Evolutionary conservation across 2,329 filamentous ascomycete species (phyloP), one percentile per base, ranked within the genome.

Genomic region (Immersiporthe knoxdaviesiana): DNA sequence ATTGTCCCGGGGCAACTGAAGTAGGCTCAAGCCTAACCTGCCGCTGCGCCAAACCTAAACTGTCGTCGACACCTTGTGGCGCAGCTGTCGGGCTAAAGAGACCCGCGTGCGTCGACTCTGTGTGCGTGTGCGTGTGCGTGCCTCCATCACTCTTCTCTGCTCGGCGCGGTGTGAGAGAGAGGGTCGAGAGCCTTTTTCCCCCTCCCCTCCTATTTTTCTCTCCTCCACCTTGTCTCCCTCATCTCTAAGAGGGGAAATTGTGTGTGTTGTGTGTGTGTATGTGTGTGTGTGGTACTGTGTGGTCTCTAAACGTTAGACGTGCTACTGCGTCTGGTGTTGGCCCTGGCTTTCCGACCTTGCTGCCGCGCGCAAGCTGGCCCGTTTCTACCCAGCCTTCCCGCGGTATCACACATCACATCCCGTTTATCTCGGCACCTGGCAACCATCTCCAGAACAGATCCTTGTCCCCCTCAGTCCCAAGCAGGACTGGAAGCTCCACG

Each of bases 1-100:
- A 52, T 52, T n/a, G n/a, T 5, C n/a, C 66, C 35, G 56, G 58
- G 60, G 63, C n/a, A 35, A 47, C 66, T 64, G 50, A 35, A 68
- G 60, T 61, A 68, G 60, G 66, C 59, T 68, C 66, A 64, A 64
- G 66, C 60, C 63, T 68, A 65, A 61, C 47, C 56, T 68, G 39
- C 44, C 21, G 16, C 56, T 59, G 27, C 56, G 27, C 27, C 56
- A 59, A 37, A n/a, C 30, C 56, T 59, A 37, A 54, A 54, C 14
- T 54, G 50, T 59, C 56, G 30, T 35, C 56, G 5, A 30, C 30
- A 35, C 54, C 14, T 37, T 59, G 56, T 59, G 27, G 50, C 50
- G 50, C 50, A 54, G n/a, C 21, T 47, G 21, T n/a, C 44, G 44
- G 21, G 44, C 44, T 47, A 47, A n/a, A 47, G 44, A n/a, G 3